These are phyloP conservation scores for Jasminum sambac DNA, from an alignment of 257 asterid species.

Conservation along the genomic window DNA sequence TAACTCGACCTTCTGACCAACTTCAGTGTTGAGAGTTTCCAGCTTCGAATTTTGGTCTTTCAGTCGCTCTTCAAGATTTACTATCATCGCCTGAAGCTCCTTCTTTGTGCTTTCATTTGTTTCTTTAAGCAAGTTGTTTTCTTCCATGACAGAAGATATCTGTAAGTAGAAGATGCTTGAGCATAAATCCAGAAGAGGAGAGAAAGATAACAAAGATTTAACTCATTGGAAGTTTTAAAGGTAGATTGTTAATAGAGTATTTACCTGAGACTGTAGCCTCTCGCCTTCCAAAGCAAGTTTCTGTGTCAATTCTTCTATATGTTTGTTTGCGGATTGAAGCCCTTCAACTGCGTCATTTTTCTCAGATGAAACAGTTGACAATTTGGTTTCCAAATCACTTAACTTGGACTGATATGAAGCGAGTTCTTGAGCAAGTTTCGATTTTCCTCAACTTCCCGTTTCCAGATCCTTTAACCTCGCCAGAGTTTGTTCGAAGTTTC, in stretches of 20 bases:
- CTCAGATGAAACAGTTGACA: constrained; percentile 45
- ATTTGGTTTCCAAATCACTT: constrained; percentile 42
- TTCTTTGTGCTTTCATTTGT: constrained; percentile 63
- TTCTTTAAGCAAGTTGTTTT: constrained; percentile 65
- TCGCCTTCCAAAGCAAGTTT: constrained; percentile 64
- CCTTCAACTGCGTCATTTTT: constrained; percentile 46
- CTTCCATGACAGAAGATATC: constrained; percentile 74
- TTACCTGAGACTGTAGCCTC: constrained; percentile 79
- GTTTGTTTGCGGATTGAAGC: constrained; percentile 45
- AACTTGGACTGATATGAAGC: constrained; percentile 55
- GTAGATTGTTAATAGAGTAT: constrained; percentile 10
- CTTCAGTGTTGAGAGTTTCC: constrained; percentile 53
- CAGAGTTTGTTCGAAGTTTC: constrained; percentile 57
- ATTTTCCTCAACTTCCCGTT: constrained; percentile 47
- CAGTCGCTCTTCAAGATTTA: constrained; percentile 70
- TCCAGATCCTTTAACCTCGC: constrained; percentile 51
- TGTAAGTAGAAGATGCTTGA: constrained; percentile 30
- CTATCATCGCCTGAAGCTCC: constrained; percentile 66
- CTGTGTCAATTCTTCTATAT: constrained; percentile 56
- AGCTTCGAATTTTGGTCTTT: constrained; percentile 59
- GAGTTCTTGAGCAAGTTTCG: constrained; percentile 59
- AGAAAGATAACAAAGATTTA: constrained; percentile 7
- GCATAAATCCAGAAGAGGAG: constrained; percentile 2
- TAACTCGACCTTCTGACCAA: constrained; percentile 49
- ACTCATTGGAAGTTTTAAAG: not conserved